These are phyloP conservation scores for Debaryomycetaceae sp. DNA, from an alignment of 1,139 yeast species.

Conservation along the genomic window DNA sequence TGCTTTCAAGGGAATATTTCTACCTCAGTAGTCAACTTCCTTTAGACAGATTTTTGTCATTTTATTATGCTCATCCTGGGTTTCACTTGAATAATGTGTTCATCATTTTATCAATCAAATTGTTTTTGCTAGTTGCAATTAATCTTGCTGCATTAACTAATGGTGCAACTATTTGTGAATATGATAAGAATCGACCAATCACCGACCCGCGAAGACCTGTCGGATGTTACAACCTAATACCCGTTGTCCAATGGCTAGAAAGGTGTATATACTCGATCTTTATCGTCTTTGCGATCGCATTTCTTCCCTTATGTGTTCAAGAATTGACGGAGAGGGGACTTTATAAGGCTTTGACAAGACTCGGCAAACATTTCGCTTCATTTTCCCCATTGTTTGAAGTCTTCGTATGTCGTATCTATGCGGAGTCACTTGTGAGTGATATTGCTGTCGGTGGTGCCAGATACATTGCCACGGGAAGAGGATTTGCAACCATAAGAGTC, in stretches of 20 bases:
- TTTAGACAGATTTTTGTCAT: constrained; percentile 74
- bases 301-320: constrained; percentile 74
- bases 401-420: constrained; percentile 80
- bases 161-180: constrained; percentile 57
- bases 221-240: constrained; percentile 74
- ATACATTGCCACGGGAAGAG: constrained; percentile 82
- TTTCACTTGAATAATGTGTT: constrained; percentile 82
- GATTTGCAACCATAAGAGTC: constrained; percentile 70
- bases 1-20: constrained; percentile 78
- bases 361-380: constrained; percentile 63
- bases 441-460: constrained; percentile 79
- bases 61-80: constrained; percentile 90
- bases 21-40: constrained; percentile 79
- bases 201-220: constrained; percentile 62
- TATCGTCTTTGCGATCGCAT: constrained; percentile 79
- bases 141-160: constrained; percentile 65
- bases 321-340: constrained; percentile 78
- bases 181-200: constrained; percentile 50
- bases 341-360: constrained; percentile 56
- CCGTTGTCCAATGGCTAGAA: constrained; percentile 76
- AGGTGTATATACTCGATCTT: constrained; percentile 79
- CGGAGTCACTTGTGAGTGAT: constrained; percentile 65
- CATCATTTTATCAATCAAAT: constrained; percentile 69
- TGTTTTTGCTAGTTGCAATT: constrained; percentile 64
- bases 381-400: constrained; percentile 84